Percentiles rank a stretch among this genome's conserved stretches.
phyloP scores from a whole-genome alignment of 495 filamentous ascomycete species.

The Evernia prunastri region DNA sequence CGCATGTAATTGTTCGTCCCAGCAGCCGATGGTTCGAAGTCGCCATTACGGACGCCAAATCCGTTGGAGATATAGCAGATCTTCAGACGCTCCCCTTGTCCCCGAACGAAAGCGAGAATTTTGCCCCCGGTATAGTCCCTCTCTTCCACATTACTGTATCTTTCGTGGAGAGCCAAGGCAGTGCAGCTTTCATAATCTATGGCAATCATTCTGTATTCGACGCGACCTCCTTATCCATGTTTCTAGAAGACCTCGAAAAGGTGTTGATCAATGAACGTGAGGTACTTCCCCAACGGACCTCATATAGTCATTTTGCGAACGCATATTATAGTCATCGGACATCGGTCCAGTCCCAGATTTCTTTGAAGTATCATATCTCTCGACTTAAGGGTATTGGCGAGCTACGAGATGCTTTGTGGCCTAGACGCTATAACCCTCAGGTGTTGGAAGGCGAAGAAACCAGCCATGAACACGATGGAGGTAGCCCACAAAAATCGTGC shows the following conservation, averaged over 20 bases:
- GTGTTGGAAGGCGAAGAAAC: background rate
- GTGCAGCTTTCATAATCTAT: constrained; percentile 1
- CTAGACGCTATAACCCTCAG: background rate
- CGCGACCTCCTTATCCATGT: constrained; percentile 5
- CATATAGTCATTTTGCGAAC: constrained; percentile 28
- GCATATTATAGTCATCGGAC: constrained; percentile 19
- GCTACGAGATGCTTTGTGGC: constrained; percentile 18
- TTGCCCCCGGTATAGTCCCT: background rate
- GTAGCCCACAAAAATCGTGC: background rate
- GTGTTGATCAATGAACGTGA: background rate
- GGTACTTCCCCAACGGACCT: background rate
- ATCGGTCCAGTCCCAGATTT: constrained; percentile 20
- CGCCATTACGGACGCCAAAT: background rate
- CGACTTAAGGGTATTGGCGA: background rate
- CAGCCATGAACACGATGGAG: background rate
- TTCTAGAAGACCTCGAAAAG: constrained; percentile 5
- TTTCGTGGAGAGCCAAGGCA: background rate
- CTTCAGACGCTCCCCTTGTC: background rate
- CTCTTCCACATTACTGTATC: background rate
- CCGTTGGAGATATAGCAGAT: background rate
- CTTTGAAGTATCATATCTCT: background rate
- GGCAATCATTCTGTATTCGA: constrained; percentile 10
- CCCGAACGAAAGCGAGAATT: background rate
- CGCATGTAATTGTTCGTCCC: background rate
- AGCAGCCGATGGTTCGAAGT: constrained; percentile 2